These are phyloP conservation scores for Xylaria hypoxylon DNA, from an alignment of 2,329 filamentous ascomycete species.

Conservation along the genomic window DNA sequence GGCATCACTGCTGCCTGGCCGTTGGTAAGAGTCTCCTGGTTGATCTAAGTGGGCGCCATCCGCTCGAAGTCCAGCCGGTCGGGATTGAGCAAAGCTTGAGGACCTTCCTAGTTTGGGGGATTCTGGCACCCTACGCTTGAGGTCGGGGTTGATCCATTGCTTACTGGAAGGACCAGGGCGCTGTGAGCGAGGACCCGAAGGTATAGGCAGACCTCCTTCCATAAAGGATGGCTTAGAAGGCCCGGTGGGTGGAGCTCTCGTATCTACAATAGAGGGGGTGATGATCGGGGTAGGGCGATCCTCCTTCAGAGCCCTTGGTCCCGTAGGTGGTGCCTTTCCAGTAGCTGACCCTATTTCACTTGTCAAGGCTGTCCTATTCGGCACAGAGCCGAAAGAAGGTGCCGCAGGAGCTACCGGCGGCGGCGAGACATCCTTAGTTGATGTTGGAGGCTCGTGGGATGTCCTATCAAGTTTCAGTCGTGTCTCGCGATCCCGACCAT, in stretches of 20 bases:
- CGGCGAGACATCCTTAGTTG: constrained; percentile 65
- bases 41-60: constrained; percentile 56
- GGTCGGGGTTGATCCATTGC: constrained; percentile 69
- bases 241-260: constrained; percentile 55
- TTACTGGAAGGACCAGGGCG: constrained; percentile 65
- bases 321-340: constrained; percentile 65
- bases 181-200: constrained; percentile 66
- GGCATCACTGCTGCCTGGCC: constrained; percentile 66
- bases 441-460: constrained; percentile 61
- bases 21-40: constrained; percentile 57
- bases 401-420: constrained; percentile 69
- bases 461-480: constrained; percentile 65
- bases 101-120: constrained; percentile 65
- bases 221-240: constrained; percentile 57
- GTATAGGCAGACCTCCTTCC: constrained; percentile 62
- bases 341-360: constrained; percentile 53
- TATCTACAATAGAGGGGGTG: constrained; percentile 53
- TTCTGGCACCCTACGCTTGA: constrained; percentile 62
- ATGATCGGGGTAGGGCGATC: constrained; percentile 62
- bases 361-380: constrained; percentile 57
- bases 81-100: constrained; percentile 60
- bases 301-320: constrained; percentile 62
- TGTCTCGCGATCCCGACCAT: constrained; percentile 52
- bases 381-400: constrained; percentile 68
- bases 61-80: constrained; percentile 50